Percentiles rank a stretch among this genome's conserved stretches.
Evolutionary conservation across 352 stramenopile genomes (phyloP).

Genomic region (Hyaloperonospora arabidopsidis): DNA sequence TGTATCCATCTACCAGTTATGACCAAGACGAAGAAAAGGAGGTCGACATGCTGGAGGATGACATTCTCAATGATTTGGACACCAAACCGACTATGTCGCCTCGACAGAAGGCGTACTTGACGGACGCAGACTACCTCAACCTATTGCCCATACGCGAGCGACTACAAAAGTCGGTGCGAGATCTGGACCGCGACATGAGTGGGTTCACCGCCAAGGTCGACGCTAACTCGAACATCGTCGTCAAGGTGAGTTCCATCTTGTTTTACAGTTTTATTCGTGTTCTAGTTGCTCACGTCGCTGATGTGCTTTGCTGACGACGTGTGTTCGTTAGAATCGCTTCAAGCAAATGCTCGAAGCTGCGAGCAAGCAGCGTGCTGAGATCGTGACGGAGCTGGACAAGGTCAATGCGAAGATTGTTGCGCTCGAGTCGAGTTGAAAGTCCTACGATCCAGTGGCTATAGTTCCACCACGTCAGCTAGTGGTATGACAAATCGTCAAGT

Average conservation of each 20-base stretch:
- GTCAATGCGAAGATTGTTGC: conserved; percentile 36
- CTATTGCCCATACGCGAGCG: conserved; percentile 51
- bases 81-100: conserved; percentile 37
- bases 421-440: conserved; percentile 38
- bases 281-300: conserved; percentile 1
- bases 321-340: conserved; percentile 52
- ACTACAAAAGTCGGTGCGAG: conserved; percentile 59
- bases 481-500: background rate
- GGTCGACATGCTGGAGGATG: conserved; percentile 70
- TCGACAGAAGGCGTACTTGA: conserved; percentile 40
- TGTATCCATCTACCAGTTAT: conserved; percentile 8
- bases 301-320: conserved; percentile 1
- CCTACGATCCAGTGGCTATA: background rate
- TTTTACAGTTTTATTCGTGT: background rate
- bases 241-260: conserved; percentile 45
- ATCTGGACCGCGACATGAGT: conserved; percentile 57
- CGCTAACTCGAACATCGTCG: conserved; percentile 72
- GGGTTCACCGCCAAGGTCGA: conserved; percentile 60
- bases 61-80: conserved; percentile 67
- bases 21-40: conserved; percentile 60
- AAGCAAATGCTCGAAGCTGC: conserved; percentile 75
- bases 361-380: conserved; percentile 42
- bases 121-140: conserved; percentile 58
- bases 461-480: background rate
- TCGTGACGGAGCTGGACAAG: conserved; percentile 49